These are phyloP conservation scores for Phytophthora crassamura DNA, from an alignment of 352 stramenopile species.

Conservation along the genomic window DNA sequence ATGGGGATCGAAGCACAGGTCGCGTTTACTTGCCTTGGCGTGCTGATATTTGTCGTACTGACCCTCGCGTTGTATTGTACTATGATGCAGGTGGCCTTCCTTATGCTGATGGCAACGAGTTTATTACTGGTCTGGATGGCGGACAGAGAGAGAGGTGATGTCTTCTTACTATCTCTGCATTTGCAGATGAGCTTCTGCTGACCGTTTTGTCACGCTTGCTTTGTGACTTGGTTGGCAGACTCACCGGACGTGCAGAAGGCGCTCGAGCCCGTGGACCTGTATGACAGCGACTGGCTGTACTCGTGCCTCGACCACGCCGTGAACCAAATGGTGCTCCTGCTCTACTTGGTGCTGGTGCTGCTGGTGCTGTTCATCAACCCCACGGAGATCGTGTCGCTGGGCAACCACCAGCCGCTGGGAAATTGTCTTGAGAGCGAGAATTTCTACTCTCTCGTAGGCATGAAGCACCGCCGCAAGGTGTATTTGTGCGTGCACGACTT, in stretches of 20 bases:
- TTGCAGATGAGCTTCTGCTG: background rate
- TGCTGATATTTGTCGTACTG: background rate
- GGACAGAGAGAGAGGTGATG: slow-evolving; percentile 61
- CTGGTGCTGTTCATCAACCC: slow-evolving; percentile 71
- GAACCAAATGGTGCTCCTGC: slow-evolving; percentile 84
- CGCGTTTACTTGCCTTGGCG: background rate
- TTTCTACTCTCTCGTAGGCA: slow-evolving; percentile 68
- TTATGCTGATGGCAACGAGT: slow-evolving; percentile 54
- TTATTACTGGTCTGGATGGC: slow-evolving; percentile 75
- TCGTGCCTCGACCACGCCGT: slow-evolving; percentile 80
- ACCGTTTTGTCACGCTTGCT: background rate
- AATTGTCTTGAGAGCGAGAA: slow-evolving; percentile 69
- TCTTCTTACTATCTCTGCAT: background rate
- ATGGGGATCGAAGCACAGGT: slow-evolving; percentile 64
- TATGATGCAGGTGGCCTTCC: slow-evolving; percentile 52
- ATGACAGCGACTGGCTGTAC: slow-evolving; percentile 87
- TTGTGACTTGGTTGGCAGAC: slow-evolving; percentile 37
- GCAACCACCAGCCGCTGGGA: slow-evolving; percentile 76
- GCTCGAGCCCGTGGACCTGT: slow-evolving; percentile 68
- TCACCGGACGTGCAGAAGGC: slow-evolving; percentile 56
- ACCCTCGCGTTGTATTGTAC: slow-evolving; percentile 3
- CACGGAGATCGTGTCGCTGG: slow-evolving; percentile 74
- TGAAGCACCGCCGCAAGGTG: slow-evolving; percentile 60
- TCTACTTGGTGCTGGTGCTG: slow-evolving; percentile 63
- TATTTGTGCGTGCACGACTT: slow-evolving; percentile 83